These are phyloP conservation scores for Fomitopsis serialis DNA, from an alignment of 768 basidiomycete species.

Conservation along the genomic window DNA sequence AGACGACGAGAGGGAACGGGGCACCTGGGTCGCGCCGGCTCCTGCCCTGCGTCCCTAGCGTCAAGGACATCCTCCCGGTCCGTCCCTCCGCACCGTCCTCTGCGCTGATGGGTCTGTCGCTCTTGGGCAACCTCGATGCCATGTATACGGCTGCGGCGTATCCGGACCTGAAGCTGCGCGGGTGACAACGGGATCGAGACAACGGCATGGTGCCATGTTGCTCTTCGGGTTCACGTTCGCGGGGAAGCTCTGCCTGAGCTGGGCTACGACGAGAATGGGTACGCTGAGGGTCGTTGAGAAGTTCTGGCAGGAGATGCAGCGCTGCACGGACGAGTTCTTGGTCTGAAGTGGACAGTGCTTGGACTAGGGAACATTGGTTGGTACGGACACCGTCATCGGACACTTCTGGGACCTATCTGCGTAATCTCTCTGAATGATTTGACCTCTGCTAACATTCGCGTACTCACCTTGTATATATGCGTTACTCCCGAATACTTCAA, in stretches of 20 bases:
- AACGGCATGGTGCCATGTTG: conserved; percentile 71
- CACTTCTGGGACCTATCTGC: too few species aligned
- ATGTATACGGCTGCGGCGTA: conserved; percentile 68
- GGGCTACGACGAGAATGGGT: conserved; percentile 76
- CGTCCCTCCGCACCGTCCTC: conserved; percentile 42
- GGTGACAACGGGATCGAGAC: conserved; percentile 82
- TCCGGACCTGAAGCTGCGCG: conserved; percentile 53
- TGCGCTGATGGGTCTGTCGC: conserved; percentile 72
- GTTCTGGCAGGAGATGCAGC: conserved; percentile 63
- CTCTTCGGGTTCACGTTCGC: conserved; percentile 78
- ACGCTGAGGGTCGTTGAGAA: conserved; percentile 53
- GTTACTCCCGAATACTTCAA: too few species aligned
- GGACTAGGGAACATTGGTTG: too few species aligned
- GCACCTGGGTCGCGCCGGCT: conserved; percentile 31
- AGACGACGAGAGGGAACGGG: conserved; percentile 60
- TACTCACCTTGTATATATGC: too few species aligned
- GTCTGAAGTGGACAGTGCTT: conserved; percentile 8
- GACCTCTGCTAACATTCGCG: too few species aligned
- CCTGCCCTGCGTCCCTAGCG: conserved; percentile 12
- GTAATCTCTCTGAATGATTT: too few species aligned
- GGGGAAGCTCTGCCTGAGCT: conserved; percentile 75
- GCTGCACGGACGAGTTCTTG: conserved; percentile 55
- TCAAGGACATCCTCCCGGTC: conserved; percentile 14
- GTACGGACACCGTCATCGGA: too few species aligned
- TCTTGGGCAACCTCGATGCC: conserved; percentile 81